phyloP scores from a whole-genome alignment of 2,329 filamentous ascomycete genomes.

The Mariannaea sp. region DNA sequence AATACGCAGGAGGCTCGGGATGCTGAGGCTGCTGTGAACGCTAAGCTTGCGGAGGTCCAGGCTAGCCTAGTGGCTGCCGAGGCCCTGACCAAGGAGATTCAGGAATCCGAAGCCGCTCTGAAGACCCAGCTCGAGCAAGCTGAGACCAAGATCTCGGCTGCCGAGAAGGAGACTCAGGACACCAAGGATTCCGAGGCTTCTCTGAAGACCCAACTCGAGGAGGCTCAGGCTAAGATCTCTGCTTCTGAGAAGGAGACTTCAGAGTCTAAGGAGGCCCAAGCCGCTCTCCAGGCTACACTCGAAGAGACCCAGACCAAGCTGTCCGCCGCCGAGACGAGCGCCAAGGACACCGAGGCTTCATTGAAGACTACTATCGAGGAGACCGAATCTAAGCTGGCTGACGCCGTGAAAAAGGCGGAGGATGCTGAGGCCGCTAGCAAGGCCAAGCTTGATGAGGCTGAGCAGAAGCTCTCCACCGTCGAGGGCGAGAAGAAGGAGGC shows the following conservation, averaged over 20 bases:
- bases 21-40: slow-evolving; percentile 8
- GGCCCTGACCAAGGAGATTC: background rate
- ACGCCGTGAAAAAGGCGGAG: background rate
- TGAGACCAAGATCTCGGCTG: slow-evolving; percentile 21
- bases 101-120: slow-evolving; percentile 22
- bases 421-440: slow-evolving; percentile 21
- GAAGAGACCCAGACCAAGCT: slow-evolving; percentile 21
- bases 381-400: background rate
- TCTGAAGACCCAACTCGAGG: slow-evolving; percentile 23
- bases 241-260: slow-evolving; percentile 10
- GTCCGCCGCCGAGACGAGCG: slow-evolving; percentile 15
- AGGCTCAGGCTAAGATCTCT: slow-evolving; percentile 16
- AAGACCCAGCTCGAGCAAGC: slow-evolving; percentile 30
- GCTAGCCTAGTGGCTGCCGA: slow-evolving; percentile 1
- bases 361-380: slow-evolving; percentile 15
- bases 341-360: slow-evolving; percentile 1
- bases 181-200: slow-evolving; percentile 20
- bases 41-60: slow-evolving; percentile 13
- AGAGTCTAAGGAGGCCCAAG: slow-evolving; percentile 15
- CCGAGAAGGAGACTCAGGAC: slow-evolving; percentile 25
- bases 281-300: slow-evolving; percentile 16
- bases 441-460: slow-evolving; percentile 28
- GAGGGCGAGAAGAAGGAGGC: slow-evolving; percentile 27
- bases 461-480: slow-evolving; percentile 16
- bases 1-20: slow-evolving; percentile 8